These are phyloP conservation scores for Lindgomyces ingoldianus DNA, from an alignment of 495 filamentous ascomycete genomes.

Conservation along the genomic window DNA sequence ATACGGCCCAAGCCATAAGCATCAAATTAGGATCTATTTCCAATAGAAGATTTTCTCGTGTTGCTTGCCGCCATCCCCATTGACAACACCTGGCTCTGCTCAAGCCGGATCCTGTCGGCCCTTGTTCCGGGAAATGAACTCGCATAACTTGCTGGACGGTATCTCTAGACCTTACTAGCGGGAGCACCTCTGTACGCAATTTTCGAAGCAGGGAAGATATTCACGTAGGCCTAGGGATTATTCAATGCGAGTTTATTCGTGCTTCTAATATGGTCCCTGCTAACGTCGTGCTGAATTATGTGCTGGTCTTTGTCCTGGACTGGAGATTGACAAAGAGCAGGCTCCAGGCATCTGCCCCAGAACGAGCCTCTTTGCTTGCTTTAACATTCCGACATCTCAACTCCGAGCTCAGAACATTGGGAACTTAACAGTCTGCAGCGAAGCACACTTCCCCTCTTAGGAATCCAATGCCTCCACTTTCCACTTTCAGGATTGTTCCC, in stretches of 20 bases:
- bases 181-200: slow-evolving; percentile 35
- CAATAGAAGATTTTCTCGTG: slow-evolving; percentile 34
- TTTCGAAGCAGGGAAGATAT: slow-evolving; percentile 41
- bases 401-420: too few relatives aligned
- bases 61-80: slow-evolving; percentile 36
- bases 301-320: slow-evolving; percentile 34
- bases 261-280: slow-evolving; percentile 31
- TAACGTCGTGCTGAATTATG: slow-evolving; percentile 39
- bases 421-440: too few relatives aligned
- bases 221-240: slow-evolving; percentile 39
- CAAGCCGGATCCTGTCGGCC: slow-evolving; percentile 23
- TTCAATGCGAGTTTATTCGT: slow-evolving; percentile 37
- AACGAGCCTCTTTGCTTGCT: slow-evolving; percentile 29
- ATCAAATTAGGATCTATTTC: slow-evolving; percentile 36
- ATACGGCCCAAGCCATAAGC: slow-evolving; percentile 36
- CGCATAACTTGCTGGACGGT: slow-evolving; percentile 32
- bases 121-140: slow-evolving; percentile 32
- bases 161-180: slow-evolving; percentile 31
- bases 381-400: too few relatives aligned
- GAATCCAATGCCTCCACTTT: too few relatives aligned
- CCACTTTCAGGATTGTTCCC: too few relatives aligned
- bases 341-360: slow-evolving; percentile 35
- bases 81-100: slow-evolving; percentile 35
- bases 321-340: slow-evolving; percentile 26
- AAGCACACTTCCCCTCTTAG: too few relatives aligned